These are phyloP conservation scores for Metschnikowia sp. DNA, from an alignment of 805 yeast genomes.

Conservation along the genomic window DNA sequence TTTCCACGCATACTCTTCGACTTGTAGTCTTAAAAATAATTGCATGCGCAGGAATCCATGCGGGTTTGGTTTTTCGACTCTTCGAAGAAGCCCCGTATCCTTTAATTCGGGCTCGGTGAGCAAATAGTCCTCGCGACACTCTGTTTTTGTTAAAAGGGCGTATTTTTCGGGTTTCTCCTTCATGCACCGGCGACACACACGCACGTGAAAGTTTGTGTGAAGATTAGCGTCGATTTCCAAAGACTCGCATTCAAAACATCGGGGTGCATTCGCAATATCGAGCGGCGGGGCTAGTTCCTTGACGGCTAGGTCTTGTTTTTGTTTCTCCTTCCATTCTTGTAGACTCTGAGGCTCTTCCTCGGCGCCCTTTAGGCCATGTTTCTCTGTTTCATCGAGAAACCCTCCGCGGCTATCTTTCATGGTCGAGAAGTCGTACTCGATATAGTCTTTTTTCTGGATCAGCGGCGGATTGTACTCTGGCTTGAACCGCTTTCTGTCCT, in stretches of 20 bases:
- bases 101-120: slow-evolving; percentile 89
- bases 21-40: slow-evolving; percentile 81
- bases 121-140: slow-evolving; percentile 87
- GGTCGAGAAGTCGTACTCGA: slow-evolving; percentile 85
- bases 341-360: slow-evolving; percentile 45
- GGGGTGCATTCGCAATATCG: slow-evolving; percentile 70
- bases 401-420: slow-evolving; percentile 91
- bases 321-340: slow-evolving; percentile 49
- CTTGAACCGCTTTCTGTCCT: slow-evolving; percentile 13
- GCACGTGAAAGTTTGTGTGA: slow-evolving; percentile 59
- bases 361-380: slow-evolving; percentile 12
- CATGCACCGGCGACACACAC: slow-evolving; percentile 80
- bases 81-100: slow-evolving; percentile 63
- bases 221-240: slow-evolving; percentile 76
- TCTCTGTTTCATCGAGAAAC: slow-evolving; percentile 43
- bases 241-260: slow-evolving; percentile 79
- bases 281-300: slow-evolving; percentile 68
- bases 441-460: slow-evolving; percentile 61
- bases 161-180: slow-evolving; percentile 80
- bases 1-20: slow-evolving; percentile 88
- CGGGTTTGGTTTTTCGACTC: slow-evolving; percentile 90
- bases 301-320: slow-evolving; percentile 34
- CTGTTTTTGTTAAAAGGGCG: slow-evolving; percentile 89
- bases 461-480: slow-evolving; percentile 26
- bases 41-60: slow-evolving; percentile 94